A percentile compares a stretch with the other conserved stretches of the same genome.
Evolutionary conservation across 768 basidiomycete genomes (phyloP).

Genomic region (Mycena metata): DNA sequence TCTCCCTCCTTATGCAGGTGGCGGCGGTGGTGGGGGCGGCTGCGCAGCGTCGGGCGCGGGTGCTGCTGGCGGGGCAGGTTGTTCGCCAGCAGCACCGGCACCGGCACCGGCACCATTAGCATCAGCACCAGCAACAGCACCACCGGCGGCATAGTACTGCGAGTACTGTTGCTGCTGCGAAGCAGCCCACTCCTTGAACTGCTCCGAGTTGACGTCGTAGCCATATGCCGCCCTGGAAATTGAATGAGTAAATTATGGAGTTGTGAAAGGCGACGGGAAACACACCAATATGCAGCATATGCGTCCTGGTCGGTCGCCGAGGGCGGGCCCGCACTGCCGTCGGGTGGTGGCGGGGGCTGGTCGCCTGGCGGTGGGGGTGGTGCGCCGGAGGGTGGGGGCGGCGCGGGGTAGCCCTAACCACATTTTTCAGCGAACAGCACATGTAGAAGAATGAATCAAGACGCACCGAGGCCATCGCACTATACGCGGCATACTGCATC

Average conservation of each 20-base stretch:
- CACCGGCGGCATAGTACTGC: constrained; percentile 72
- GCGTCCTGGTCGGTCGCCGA: constrained; percentile 64
- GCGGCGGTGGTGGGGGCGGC: constrained; percentile 33
- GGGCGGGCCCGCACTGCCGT: constrained; percentile 51
- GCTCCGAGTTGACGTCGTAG: constrained; percentile 85
- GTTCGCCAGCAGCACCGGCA: background rate
- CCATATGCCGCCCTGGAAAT: constrained; percentile 81
- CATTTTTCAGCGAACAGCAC: constrained; percentile 4
- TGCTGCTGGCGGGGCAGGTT: constrained; percentile 4
- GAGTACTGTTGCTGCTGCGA: constrained; percentile 80
- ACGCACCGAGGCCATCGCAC: constrained; percentile 60
- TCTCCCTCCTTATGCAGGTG: constrained; percentile 23
- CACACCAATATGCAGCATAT: constrained; percentile 72
- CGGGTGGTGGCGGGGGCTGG: constrained; percentile 60
- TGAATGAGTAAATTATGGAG: constrained; percentile 8
- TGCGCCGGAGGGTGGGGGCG: constrained; percentile 41
- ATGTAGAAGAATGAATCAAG: background rate
- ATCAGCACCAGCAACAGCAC: background rate
- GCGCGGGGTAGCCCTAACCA: constrained; percentile 30
- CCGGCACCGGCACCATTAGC: background rate
- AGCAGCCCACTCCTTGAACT: constrained; percentile 87
- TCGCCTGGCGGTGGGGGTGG: constrained; percentile 55
- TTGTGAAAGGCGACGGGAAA: constrained; percentile 35
- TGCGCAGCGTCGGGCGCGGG: constrained; percentile 18
- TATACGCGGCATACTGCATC: constrained; percentile 82